phyloP scores from a whole-genome alignment of 2,329 filamentous ascomycete genomes.

The Penicillium freii region DNA sequence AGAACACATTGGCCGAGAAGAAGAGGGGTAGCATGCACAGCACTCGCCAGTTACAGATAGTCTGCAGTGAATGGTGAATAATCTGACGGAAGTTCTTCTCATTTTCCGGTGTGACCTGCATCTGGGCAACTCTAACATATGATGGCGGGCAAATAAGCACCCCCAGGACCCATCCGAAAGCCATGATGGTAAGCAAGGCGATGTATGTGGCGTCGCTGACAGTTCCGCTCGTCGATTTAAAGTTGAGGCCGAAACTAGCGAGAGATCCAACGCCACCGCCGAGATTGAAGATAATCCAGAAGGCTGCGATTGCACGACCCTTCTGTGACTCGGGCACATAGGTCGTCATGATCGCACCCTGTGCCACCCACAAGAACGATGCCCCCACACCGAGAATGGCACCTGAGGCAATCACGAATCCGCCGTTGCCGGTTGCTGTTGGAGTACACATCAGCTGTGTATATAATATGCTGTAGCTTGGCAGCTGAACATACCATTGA shows the following conservation, averaged over 20 bases:
- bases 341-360: slow-evolving; percentile 52
- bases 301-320: slow-evolving; percentile 45
- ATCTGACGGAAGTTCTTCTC: slow-evolving; percentile 41
- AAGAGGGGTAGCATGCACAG: slow-evolving; percentile 54
- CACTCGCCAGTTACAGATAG: slow-evolving; percentile 46
- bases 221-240: slow-evolving; percentile 41
- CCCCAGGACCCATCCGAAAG: slow-evolving; percentile 50
- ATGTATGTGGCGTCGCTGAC: slow-evolving; percentile 54
- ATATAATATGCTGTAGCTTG: neutral
- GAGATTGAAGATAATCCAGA: slow-evolving; percentile 51
- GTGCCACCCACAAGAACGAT: slow-evolving; percentile 49
- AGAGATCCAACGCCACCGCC: slow-evolving; percentile 48
- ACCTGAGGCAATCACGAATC: slow-evolving; percentile 48
- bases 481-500: slow-evolving; percentile 35
- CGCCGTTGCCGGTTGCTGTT: slow-evolving; percentile 37
- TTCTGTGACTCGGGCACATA: slow-evolving; percentile 47
- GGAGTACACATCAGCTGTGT: neutral
- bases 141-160: slow-evolving; percentile 51
- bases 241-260: slow-evolving; percentile 48
- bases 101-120: slow-evolving; percentile 39
- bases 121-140: slow-evolving; percentile 41
- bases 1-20: slow-evolving; percentile 57
- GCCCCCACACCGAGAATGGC: slow-evolving; percentile 49
- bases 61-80: slow-evolving; percentile 35
- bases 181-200: slow-evolving; percentile 51